Evolutionary conservation across 352 stramenopile genomes (phyloP).

Genomic region (Phytophthora colocasiae): DNA sequence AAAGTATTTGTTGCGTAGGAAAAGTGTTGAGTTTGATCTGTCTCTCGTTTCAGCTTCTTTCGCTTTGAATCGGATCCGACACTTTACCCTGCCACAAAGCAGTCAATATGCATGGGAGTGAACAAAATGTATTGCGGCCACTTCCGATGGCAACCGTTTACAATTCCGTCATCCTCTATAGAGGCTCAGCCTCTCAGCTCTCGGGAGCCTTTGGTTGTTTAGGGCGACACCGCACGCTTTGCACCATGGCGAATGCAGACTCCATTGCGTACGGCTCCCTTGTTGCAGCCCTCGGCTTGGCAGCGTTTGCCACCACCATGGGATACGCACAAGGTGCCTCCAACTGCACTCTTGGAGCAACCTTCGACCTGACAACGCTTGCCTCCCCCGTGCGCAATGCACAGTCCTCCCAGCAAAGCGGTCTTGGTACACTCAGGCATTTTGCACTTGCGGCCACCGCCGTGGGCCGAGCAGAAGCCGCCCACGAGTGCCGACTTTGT

Average conservation of each 20-base stretch:
- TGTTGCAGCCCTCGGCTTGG: conserved; percentile 80
- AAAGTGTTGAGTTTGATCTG: not conserved
- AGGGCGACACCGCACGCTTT: conserved; percentile 54
- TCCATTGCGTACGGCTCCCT: conserved; percentile 82
- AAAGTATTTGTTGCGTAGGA: conserved; percentile 9
- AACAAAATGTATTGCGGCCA: conserved; percentile 41
- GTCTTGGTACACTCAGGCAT: conserved; percentile 79
- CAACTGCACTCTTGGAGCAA: conserved; percentile 75
- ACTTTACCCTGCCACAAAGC: not conserved
- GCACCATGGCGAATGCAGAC: conserved; percentile 89
- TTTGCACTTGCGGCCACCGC: conserved; percentile 80
- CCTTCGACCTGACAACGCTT: conserved; percentile 78
- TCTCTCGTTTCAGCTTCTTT: conserved; percentile 28
- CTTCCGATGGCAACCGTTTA: conserved; percentile 49
- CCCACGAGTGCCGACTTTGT: conserved; percentile 86
- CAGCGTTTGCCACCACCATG: conserved; percentile 80
- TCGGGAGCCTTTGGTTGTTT: conserved; percentile 18
- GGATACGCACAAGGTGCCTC: conserved; percentile 70
- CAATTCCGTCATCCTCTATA: conserved; percentile 33
- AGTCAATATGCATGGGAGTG: conserved; percentile 19
- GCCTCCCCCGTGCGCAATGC: conserved; percentile 83
- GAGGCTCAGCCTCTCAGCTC: conserved; percentile 23
- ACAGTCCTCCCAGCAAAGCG: conserved; percentile 75
- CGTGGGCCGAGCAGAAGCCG: conserved; percentile 86
- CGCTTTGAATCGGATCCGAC: conserved; percentile 8